Base-by-base conservation (phyloP, 768 basidiomycete genomes). In the Cystobasidium onofrii region DNA sequence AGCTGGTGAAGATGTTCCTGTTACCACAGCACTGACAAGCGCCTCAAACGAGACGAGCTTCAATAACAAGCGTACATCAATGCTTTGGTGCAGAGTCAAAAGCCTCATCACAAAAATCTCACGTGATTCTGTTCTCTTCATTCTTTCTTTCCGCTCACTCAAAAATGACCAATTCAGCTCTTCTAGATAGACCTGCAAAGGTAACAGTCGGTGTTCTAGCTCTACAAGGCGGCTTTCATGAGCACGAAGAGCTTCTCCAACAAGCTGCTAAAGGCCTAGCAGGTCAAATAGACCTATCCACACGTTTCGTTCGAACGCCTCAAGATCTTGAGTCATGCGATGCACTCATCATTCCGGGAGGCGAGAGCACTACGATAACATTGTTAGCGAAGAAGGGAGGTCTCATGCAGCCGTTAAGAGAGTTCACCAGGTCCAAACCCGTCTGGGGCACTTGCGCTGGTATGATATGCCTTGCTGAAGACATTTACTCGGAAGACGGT, bases 371-470 rank as follows among this genome's bases (percentile, higher is more conserved):
- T 4, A 91, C 93, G 1, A 97, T 98, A 74, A 90, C 88, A 0
- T 84, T 90, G 62, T 84, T 89, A 23, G 90, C 87, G 33, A 85
- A 85, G 67, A 84, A 88, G 33, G 85, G 88, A 0, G 91, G 91
- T 0, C 85, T 98, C 46, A 80, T 92, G 18, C 87, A 89, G n/a
- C 91, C 90, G 7, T 84, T 98, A 3, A 84, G 86, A 43, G 84
- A 86, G 43, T 94, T 93, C 76, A 83, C 88, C 64, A 69, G 18
- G 80, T 78, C 0, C 3, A 91, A 89, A 79, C 88, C 91, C 0
- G 86, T 93, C 1, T 98, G 92, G 92, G 94, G 94, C 1, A 96
- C 92, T 0, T 98, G 94, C 81, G 94, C 94, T 0, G 94, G 95
- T 13, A 93, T 93, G 46, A 96, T 97, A 66, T 83, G 97, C 23